A percentile compares a stretch with the other conserved stretches of the same genome.
Evolutionary conservation across 495 filamentous ascomycete genomes (phyloP).

Genomic region (Terfezia boudieri): DNA sequence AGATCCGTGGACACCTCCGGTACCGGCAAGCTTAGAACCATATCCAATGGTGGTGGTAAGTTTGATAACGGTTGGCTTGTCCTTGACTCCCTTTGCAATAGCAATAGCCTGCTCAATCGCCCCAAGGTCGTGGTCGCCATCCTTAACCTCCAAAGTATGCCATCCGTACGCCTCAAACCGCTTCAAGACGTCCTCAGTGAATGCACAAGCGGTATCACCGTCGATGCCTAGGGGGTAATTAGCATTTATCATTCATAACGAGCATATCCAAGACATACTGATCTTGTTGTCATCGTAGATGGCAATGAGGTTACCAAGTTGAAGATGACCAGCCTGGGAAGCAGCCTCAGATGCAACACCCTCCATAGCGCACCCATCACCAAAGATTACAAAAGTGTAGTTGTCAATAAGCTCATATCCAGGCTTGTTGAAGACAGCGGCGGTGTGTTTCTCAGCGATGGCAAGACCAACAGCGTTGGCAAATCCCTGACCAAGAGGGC

Average conservation of each 20-base stretch:
- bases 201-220: constrained; percentile 81
- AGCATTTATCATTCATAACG: background rate
- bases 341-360: constrained; percentile 87
- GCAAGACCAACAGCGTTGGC: constrained; percentile 89
- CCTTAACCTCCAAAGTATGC: constrained; percentile 67
- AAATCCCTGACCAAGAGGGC: constrained; percentile 89
- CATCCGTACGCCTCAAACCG: constrained; percentile 96
- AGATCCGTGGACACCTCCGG: constrained; percentile 84
- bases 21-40: constrained; percentile 83
- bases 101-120: constrained; percentile 75
- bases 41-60: constrained; percentile 95
- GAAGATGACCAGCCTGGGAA: constrained; percentile 81
- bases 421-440: constrained; percentile 88
- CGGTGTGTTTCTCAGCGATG: constrained; percentile 79
- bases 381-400: constrained; percentile 91
- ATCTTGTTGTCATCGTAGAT: constrained; percentile 99
- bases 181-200: constrained; percentile 93
- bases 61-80: constrained; percentile 95
- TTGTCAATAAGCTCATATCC: constrained; percentile 81
- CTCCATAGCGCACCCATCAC: constrained; percentile 97
- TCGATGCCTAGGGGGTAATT: constrained; percentile 28
- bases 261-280: constrained; percentile 25
- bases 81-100: constrained; percentile 60
- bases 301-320: constrained; percentile 89
- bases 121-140: constrained; percentile 78